Base-by-base conservation (phyloP, 139 green algal species). In the Diplosphaera chodatii region DNA sequence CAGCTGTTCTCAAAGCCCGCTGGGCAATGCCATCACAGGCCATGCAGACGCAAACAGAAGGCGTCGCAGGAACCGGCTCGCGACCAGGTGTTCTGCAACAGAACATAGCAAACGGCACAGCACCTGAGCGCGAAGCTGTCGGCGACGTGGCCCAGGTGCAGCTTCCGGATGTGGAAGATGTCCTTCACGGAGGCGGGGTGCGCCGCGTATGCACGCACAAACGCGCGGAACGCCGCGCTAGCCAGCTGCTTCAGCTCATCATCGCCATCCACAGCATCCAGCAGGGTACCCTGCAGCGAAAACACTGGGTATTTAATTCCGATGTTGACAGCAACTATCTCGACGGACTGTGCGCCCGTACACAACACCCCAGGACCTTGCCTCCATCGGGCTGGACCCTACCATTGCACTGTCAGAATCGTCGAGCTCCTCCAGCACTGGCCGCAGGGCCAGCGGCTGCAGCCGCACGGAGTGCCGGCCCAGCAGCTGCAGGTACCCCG, bases 81-180 rank as follows among this genome's bases (percentile, higher is more conserved):
- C n/a, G n/a, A n/a, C n/a, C n/a, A n/a, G n/a, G n/a, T n/a, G n/a
- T n/a, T n/a, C n/a, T n/a, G n/a, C n/a, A n/a, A n/a, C n/a, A n/a
- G n/a, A n/a, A n/a, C n/a, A n/a, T n/a, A n/a, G n/a, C n/a, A 48
- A 6, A 48, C 55, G 21, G 10, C 6, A 28, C 55, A 63, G 59
- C 68, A 74, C 74, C 68, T 87, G 33, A 98, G 82, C 1, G 78
- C 91, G 76, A 97, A 97, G 37, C 80, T 87, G 63, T 91, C 80
- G 0, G 94, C 94, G 3, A 97, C 82, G 81, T 99, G 94, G 1
- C 94, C 94, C 63, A 98, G 76, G 81, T 99, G 94, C 69, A 99
- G 82, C 23, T 78, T 80, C 31, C 89, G 89, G 16, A 96, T 80
- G 64, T 96, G 85, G 75, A 98, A 97, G 32, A 96, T 87, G 31